Evolutionary conservation across 352 stramenopile genomes (phyloP), one percentile per base, ranked within the genome.

Genomic region (Phytophthora vignae): DNA sequence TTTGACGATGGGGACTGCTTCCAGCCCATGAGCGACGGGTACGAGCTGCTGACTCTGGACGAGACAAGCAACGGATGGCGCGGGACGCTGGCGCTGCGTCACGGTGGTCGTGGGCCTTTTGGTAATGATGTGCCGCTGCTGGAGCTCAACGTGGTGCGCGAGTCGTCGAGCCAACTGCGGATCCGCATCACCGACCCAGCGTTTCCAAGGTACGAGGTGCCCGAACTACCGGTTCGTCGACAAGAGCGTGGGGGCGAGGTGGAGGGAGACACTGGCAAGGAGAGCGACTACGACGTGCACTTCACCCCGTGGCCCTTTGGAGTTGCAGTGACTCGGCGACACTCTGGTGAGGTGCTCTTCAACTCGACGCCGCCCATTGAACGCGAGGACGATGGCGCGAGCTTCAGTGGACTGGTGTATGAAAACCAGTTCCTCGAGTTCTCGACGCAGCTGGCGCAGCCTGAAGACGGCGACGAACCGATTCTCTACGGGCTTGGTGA

Each of bases 391-490:
- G 31, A 71, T 29, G 60, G 67, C 27, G 42, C 4, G 3, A 81
- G 69, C 3, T 91, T 93, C 50, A 92, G 82, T 63, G 87, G 87
- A 0, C 64, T 94, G 14, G 76, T 93, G 63, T 97, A 94, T 63
- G 81, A 90, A 58, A 96, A 97, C 67, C 91, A 97, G 72, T 97
- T 90, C 60, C 56, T 97, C 4, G 90, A 97, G 63, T 67, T 97
- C 15, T 96, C 90, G 15, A 96, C 88, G 1, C 78, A 90, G 42
- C 67, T 95, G 17, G 33, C 74, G 14, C 19, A 21, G 4, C 53
- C 68, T 25, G 36, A 73, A 38, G 55, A 62, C 2, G 64, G 79
- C 11, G 67, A 76, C 3, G 71, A 74, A 5, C 77, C 84, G 0
- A 69, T 83, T 60, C 64, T 96, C 8, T 97, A 90, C 42, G 91